These are phyloP conservation scores for Aeschynomene evenia DNA, from an alignment of 306 rosid genomes.

Conservation along the genomic window DNA sequence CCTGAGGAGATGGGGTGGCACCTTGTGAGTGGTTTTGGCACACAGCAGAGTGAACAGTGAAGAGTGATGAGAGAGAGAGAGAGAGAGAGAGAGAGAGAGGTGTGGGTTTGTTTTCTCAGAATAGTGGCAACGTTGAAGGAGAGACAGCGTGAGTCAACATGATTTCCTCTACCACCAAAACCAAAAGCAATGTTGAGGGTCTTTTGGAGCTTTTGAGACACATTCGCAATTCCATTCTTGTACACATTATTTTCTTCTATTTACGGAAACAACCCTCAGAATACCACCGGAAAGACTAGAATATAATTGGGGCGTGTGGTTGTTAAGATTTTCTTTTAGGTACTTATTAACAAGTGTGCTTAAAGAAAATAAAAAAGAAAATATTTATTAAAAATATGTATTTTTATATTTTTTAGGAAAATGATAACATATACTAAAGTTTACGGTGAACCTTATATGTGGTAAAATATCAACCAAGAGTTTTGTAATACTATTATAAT, in stretches of 20 bases:
- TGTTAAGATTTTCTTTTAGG: too few species aligned
- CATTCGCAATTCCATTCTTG: slow-evolving; percentile 32
- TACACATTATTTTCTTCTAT: slow-evolving; percentile 23
- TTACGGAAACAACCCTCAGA: slow-evolving; percentile 27
- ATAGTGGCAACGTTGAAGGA: slow-evolving; percentile 45
- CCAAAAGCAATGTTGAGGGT: slow-evolving; percentile 64
- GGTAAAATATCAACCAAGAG: too few species aligned
- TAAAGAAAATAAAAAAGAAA: too few species aligned
- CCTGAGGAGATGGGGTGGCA: slow-evolving; percentile 34
- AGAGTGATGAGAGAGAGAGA: not conserved
- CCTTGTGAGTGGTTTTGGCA: slow-evolving; percentile 32
- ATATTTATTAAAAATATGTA: too few species aligned
- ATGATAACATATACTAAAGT: too few species aligned
- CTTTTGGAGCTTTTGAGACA: slow-evolving; percentile 58
- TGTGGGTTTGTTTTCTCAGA: not conserved
- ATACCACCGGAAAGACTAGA: too few species aligned
- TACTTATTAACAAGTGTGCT: too few species aligned
- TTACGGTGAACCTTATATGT: too few species aligned
- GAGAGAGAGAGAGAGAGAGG: slow-evolving; percentile 16
- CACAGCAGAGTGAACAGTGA: slow-evolving; percentile 42
- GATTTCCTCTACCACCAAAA: slow-evolving; percentile 43
- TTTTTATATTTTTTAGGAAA: too few species aligned
- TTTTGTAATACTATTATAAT: too few species aligned
- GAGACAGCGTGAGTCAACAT: slow-evolving; percentile 61
- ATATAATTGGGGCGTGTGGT: too few species aligned